Base-by-base conservation (phyloP, 177 flowering plant species). In the Telopea speciosissima region DNA sequence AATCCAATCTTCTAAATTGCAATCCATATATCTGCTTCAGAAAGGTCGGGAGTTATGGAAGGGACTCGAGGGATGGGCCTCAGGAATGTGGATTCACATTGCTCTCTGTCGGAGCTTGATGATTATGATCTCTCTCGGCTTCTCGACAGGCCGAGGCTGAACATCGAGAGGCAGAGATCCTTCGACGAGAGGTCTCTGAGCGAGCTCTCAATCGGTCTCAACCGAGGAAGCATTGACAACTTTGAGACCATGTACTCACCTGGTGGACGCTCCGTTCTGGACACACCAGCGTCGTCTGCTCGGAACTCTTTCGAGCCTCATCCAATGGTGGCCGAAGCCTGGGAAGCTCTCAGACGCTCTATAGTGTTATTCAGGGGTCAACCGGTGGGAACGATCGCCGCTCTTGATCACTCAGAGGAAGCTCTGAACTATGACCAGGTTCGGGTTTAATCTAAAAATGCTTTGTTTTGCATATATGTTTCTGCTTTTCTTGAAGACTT, bases 181-280 rank as follows among this genome's bases (percentile, higher is more conserved):
- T 83, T 83, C 58, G 86, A 83, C 54, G 85, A 83, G 77, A 81
- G 83, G 76, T 83, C 85, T 21, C 70, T 83, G 19, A 81, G 76
- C 60, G 82, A 77, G 65, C 36, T 81, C 22, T 73, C 76, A 0
- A 64, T 78, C 26, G 76, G 76, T 1, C 56, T 72, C 5, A 5
- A 36, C 26, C 65, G 65, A 33, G 59, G 71, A n/a, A 54, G 74
- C 13, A 24, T 73, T 67, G 80, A 75, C 8, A 59, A 75, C 65
- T 65, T 72, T 25, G 80, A 77, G 67, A 49, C 45, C 16, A 63
- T 68, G 58, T 73, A 63, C 73, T 80, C 81, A 8, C 77, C 83
- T 21, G 77, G 74, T 1, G 63, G 62, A 24, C 65, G 73, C 66
- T 80, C 83, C 8, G 68, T 33, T 12, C 60, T 73, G 23, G 69